Evolutionary conservation across 306 rosid genomes (phyloP), one percentile per base, ranked within the genome.

Genomic region (Inga oerstediana): DNA sequence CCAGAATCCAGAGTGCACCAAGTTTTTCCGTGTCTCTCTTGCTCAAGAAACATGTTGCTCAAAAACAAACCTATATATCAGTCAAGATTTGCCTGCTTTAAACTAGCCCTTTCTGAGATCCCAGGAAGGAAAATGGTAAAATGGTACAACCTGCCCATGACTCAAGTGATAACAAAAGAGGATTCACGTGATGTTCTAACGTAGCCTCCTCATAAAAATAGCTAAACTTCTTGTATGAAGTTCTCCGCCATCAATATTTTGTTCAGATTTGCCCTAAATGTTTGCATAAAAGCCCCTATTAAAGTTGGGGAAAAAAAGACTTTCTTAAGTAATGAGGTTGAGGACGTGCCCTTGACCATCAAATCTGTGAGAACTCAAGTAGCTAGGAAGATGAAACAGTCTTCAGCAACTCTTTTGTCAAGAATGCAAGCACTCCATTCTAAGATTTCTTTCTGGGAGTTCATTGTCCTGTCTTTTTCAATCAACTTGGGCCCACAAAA

Each of bases 401-500:
- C 79, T 87, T 66, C 46, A 39, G 59, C 81, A 68, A 80, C 74
- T 74, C 68, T 75, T 37, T 37, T 45, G 35, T 27, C 39, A 64
- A 27, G 13, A 64, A 12, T 64, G 39, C 9, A 10, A 30, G 69
- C 32, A 48, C 62, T 79, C 83, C 81, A 69, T 77, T 85, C 81
- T 35, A 90, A 27, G 91, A 87, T 85, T 90, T 93, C 84, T 20
- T 54, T 58, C 82, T 8, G 93, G 82, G 83, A 19, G 12, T 90
- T 91, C 34, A 37, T 69, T 48, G 86, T 84, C 97, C 90, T 91
- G 88, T 96, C 94, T 88, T 92, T 96, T 88, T 92, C 98, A 72
- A 94, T 92, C 89, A 94, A 88, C 83, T 82, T 87, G 85, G 17
- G 41, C 94, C 98, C 85, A 96, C 98, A 88, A 94, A 96, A 61